Conservation (phyloP, 2,329 filamentous ascomycete genomes). For the Ophiobolus disseminans region DNA sequence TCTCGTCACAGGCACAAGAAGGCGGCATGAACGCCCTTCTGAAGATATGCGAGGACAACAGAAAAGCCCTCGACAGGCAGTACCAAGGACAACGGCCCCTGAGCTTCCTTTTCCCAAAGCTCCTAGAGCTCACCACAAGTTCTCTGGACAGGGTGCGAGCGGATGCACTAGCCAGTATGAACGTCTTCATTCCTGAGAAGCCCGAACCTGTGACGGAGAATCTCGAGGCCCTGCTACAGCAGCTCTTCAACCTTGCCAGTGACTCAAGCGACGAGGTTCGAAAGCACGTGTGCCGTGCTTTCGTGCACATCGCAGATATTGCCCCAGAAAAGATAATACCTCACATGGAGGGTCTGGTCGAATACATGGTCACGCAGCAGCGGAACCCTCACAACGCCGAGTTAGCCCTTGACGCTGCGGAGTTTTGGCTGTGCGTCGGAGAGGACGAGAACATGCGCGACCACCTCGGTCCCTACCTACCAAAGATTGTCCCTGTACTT, state of each 20-base stretch:
- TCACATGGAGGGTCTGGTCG: slow-evolving; percentile 84
- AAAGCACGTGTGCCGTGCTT: slow-evolving; percentile 89
- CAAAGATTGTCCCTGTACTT: slow-evolving; percentile 86
- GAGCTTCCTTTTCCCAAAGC: slow-evolving; percentile 85
- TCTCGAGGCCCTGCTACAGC: slow-evolving; percentile 80
- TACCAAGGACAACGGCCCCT: slow-evolving; percentile 88
- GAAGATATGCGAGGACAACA: slow-evolving; percentile 98
- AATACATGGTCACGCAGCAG: slow-evolving; percentile 92
- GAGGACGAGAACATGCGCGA: slow-evolving; percentile 84
- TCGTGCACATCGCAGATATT: slow-evolving; percentile 90
- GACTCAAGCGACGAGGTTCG: slow-evolving; percentile 84
- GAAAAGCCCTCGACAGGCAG: slow-evolving; percentile 82
- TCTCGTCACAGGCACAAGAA: slow-evolving; percentile 78
- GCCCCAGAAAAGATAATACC: slow-evolving; percentile 89
- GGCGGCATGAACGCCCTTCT: slow-evolving; percentile 90
- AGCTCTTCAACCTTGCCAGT: slow-evolving; percentile 80
- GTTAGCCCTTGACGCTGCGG: slow-evolving; percentile 89
- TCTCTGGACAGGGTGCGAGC: slow-evolving; percentile 78
- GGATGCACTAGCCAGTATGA: slow-evolving; percentile 82
- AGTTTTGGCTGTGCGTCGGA: slow-evolving; percentile 95
- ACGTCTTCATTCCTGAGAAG: slow-evolving; percentile 87
- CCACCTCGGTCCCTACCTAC: slow-evolving; percentile 76
- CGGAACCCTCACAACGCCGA: slow-evolving; percentile 82
- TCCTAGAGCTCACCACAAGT: slow-evolving; percentile 85
- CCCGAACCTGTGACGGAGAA: slow-evolving; percentile 81